Conservation (phyloP, 441 rosid species). For the Populus hybrid region DNA sequence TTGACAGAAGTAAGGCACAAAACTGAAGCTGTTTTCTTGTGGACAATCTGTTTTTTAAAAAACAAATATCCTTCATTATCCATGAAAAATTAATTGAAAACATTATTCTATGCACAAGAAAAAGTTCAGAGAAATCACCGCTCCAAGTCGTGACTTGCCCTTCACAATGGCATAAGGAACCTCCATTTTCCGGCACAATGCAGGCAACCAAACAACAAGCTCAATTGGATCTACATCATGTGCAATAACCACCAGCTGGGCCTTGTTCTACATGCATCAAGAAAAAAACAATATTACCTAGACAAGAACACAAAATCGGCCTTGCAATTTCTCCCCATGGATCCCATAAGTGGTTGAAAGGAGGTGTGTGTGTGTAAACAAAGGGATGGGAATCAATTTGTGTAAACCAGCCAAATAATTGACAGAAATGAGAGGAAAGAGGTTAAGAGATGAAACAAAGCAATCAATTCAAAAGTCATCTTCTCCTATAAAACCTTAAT, state of each 20-base stretch:
- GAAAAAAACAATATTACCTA: background rate
- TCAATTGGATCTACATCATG: constrained; percentile 96
- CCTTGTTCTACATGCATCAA: constrained; percentile 60
- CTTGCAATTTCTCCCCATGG: too few species aligned
- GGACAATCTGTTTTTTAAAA: constrained; percentile 56
- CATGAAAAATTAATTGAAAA: background rate
- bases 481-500: background rate
- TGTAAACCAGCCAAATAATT: background rate
- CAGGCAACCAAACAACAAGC: constrained; percentile 92
- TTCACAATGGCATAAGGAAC: constrained; percentile 93
- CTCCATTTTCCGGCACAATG: constrained; percentile 92
- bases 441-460: background rate
- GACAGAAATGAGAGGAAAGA: background rate
- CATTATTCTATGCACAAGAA: background rate
- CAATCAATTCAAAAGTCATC: background rate
- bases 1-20: constrained; percentile 79
- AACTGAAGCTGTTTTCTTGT: constrained; percentile 76
- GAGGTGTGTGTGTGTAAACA: background rate
- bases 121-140: constrained; percentile 35
- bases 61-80: background rate
- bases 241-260: constrained; percentile 85
- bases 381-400: too few species aligned
- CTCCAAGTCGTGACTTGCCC: constrained; percentile 86
- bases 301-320: background rate
- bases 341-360: background rate